These are phyloP conservation scores for Trifolium pratense DNA, from an alignment of 306 rosid genomes.

Conservation along the genomic window DNA sequence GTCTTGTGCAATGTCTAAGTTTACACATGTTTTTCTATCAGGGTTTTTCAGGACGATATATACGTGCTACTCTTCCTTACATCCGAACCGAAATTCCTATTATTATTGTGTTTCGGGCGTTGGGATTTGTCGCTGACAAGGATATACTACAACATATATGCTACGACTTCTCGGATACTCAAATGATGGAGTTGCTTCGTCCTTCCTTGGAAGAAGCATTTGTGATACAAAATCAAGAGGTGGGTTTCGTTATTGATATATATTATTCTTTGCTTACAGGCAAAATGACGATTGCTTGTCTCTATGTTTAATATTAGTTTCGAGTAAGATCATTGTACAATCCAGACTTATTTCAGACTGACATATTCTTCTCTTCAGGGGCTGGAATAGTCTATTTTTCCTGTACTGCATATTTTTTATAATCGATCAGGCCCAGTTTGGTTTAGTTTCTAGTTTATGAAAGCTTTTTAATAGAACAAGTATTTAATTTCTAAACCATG, in stretches of 20 bases:
- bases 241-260: conserved; percentile 36
- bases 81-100: conserved; percentile 90
- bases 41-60: conserved; percentile 98
- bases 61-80: conserved; percentile 92
- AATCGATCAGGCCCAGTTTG: background rate
- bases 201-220: conserved; percentile 98
- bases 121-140: conserved; percentile 94
- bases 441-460: background rate
- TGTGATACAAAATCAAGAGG: conserved; percentile 98
- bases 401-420: conserved; percentile 1
- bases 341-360: conserved; percentile 2
- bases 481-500: background rate
- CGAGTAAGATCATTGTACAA: conserved; percentile 16
- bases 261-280: conserved; percentile 45
- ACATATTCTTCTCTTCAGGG: background rate
- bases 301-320: conserved; percentile 25
- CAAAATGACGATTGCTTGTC: conserved; percentile 7
- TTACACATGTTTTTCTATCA: conserved; percentile 41
- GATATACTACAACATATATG: conserved; percentile 94
- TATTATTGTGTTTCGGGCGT: conserved; percentile 90
- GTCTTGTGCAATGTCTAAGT: conserved; percentile 16
- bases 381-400: background rate
- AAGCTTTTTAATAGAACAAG: background rate
- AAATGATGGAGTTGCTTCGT: conserved; percentile 96
- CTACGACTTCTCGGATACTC: conserved; percentile 87